Evolutionary conservation across 352 stramenopile species (phyloP).

Genomic region (Phytophthora foliorum): DNA sequence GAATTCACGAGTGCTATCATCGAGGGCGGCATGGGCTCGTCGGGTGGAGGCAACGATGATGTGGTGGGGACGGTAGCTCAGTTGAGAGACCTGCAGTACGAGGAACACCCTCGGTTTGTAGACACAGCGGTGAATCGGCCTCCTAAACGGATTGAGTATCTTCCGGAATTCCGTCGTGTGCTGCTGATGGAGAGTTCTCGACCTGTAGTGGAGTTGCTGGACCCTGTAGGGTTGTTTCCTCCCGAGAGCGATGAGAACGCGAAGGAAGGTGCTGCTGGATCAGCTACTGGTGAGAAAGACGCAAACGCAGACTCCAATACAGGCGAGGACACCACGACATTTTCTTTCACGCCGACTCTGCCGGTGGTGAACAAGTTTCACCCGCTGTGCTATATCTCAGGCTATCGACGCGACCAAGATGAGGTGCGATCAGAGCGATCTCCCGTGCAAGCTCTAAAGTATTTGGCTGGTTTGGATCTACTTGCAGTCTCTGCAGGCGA

Average conservation of each 20-base stretch:
- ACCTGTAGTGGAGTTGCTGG: conserved; percentile 75
- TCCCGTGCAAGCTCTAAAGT: conserved; percentile 80
- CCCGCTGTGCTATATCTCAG: conserved; percentile 69
- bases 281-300: conserved; percentile 18
- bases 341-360: conserved; percentile 53
- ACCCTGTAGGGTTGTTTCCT: conserved; percentile 55
- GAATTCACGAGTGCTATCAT: conserved; percentile 88
- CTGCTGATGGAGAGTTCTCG: conserved; percentile 72
- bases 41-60: conserved; percentile 26
- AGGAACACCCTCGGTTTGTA: conserved; percentile 64
- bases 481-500: conserved; percentile 78
- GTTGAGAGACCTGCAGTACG: conserved; percentile 78
- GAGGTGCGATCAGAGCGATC: conserved; percentile 80
- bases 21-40: conserved; percentile 75
- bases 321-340: conserved; percentile 14
- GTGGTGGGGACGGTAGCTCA: conserved; percentile 48
- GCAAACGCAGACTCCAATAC: neutral
- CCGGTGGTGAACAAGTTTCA: conserved; percentile 78
- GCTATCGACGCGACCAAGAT: conserved; percentile 83
- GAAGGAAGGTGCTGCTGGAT: conserved; percentile 5
- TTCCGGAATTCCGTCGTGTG: conserved; percentile 66
- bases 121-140: conserved; percentile 63
- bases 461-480: conserved; percentile 65
- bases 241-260: conserved; percentile 37
- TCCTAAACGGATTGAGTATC: conserved; percentile 65